A percentile compares a stretch with the other conserved stretches of the same genome.
Evolutionary conservation across 352 stramenopile genomes (phyloP).

Genomic region (Globisporangium parvum): DNA sequence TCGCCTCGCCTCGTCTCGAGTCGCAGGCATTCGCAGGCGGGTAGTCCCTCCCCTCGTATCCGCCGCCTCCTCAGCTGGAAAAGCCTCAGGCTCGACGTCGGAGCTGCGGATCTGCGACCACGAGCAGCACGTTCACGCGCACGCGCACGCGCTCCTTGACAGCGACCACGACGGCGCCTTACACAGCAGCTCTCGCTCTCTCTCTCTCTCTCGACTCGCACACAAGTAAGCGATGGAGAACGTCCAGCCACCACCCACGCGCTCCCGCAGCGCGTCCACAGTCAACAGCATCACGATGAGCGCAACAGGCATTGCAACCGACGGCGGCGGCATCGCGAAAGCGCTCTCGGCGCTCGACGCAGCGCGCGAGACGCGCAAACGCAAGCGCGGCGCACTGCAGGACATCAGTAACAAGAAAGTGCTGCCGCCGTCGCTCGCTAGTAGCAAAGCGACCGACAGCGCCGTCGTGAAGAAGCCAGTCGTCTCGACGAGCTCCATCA

Average conservation of each 20-base stretch:
- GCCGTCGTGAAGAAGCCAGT: slow-evolving; percentile 19
- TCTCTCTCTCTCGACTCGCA: slow-evolving; percentile 9
- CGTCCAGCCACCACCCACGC: slow-evolving; percentile 6
- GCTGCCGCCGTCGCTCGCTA: slow-evolving; percentile 7
- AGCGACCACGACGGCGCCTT: too few species aligned
- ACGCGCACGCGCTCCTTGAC: neutral
- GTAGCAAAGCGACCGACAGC: slow-evolving; percentile 14
- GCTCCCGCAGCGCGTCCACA: slow-evolving; percentile 1
- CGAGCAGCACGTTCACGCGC: too few species aligned
- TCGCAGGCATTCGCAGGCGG: too few species aligned
- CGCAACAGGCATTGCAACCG: neutral
- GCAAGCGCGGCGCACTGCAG: slow-evolving; percentile 70
- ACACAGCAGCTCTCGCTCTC: neutral
- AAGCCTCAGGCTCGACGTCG: slow-evolving; percentile 1
- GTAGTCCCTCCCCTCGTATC: too few species aligned
- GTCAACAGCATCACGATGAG: neutral
- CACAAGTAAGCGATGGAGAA: slow-evolving; percentile 17
- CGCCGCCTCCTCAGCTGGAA: slow-evolving; percentile 1
- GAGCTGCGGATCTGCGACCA: neutral
- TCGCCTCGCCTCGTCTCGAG: slow-evolving; percentile 6
- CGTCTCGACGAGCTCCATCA: slow-evolving; percentile 4
- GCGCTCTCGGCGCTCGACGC: slow-evolving; percentile 13
- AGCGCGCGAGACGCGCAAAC: slow-evolving; percentile 43
- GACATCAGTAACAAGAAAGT: slow-evolving; percentile 77
- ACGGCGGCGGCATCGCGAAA: slow-evolving; percentile 8